Percentiles rank a stretch among this genome's conserved stretches.
These are phyloP conservation scores for Ceratocystis variospora DNA, from an alignment of 2,329 filamentous ascomycete species.

Conservation along the genomic window DNA sequence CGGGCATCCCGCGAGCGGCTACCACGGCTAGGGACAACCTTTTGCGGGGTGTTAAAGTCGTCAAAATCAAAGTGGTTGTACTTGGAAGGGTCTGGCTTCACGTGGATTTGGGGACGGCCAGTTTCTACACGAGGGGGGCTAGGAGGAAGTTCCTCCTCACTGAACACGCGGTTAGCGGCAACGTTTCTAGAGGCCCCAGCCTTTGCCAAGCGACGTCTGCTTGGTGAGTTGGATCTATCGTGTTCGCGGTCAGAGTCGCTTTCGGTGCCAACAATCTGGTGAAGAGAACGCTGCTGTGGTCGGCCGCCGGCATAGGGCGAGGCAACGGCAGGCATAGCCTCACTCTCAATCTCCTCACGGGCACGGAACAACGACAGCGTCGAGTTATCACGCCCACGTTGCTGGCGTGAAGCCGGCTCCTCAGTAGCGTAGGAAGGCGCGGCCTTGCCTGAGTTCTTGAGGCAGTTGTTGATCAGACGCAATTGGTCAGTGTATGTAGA, in stretches of 20 bases:
- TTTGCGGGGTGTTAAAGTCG: conserved; percentile 73
- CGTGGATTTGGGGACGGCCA: conserved; percentile 22
- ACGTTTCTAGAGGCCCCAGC: conserved; percentile 41
- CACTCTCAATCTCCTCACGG: conserved; percentile 46
- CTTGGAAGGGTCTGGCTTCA: conserved; percentile 17
- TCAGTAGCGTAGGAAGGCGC: conserved; percentile 2
- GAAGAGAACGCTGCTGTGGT: conserved; percentile 53
- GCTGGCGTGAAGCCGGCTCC: conserved; percentile 14
- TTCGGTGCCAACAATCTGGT: conserved; percentile 54
- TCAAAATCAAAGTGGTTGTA: conserved; percentile 41
- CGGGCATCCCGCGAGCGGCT: conserved; percentile 54
- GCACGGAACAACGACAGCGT: conserved; percentile 62
- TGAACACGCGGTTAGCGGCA: conserved; percentile 43
- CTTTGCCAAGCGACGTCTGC: conserved; percentile 35
- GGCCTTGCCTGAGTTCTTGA: conserved; percentile 35
- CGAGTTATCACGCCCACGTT: conserved; percentile 34
- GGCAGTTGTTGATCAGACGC: conserved; percentile 53
- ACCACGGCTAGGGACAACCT: conserved; percentile 47
- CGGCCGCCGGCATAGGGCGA: conserved; percentile 46
- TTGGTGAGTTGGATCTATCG: conserved; percentile 38
- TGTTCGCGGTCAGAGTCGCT: conserved; percentile 29
- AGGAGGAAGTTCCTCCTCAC: conserved; percentile 52
- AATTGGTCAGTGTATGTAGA: conserved; percentile 73
- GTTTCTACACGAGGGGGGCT: conserved; percentile 32
- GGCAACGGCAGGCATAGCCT: conserved; percentile 36